Evolutionary conservation across 805 yeast species (phyloP), one percentile per base, ranked within the genome.

Genomic region (Candida pseudofarinosa): DNA sequence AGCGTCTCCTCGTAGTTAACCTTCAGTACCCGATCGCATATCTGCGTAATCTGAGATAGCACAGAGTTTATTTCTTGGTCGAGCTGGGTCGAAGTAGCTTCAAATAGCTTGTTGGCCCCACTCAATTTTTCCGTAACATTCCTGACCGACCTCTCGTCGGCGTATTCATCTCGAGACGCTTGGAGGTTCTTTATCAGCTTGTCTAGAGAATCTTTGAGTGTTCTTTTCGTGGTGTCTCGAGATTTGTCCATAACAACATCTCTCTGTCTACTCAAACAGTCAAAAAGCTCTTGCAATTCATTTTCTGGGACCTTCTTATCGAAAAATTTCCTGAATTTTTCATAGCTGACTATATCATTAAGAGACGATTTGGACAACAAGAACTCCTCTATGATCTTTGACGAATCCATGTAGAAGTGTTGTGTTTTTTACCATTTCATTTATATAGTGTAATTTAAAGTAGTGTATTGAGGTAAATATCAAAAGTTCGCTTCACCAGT

Each of bases 381-480:
- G 37, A 51, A 62, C 4, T 52, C 50, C 4, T 42, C 39, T 16
- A 62, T 40, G 17, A 62, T 55, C 7, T 33, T 37, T 1, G 50
- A 33, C 6, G 64, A 53, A 8, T 60, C 55, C 65, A 60, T 60
- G 5, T 12, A 23, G 10, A 23, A 10, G 10, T 10, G 28, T 10
- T 23, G 28, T 23, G 10, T 23, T 23, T 23, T 6, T 23, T 23
- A n/a, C n/a, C n/a, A n/a, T n/a, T n/a, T n/a, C n/a, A n/a, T n/a
- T n/a, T n/a, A n/a, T n/a, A n/a, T n/a, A n/a, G n/a, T n/a, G n/a
- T n/a, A n/a, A n/a, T n/a, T 23, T 23, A 10, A 7, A 23, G 28
- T 23, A 6, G 28, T 23, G 28, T 23, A 23, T 23, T 23, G 28
- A 7, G 28, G 10, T 10, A 23, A 23, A 23, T 10, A 23, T 23